Base-by-base conservation (phyloP, 2,329 filamentous ascomycete genomes). In the Setomelanomma holmii region DNA sequence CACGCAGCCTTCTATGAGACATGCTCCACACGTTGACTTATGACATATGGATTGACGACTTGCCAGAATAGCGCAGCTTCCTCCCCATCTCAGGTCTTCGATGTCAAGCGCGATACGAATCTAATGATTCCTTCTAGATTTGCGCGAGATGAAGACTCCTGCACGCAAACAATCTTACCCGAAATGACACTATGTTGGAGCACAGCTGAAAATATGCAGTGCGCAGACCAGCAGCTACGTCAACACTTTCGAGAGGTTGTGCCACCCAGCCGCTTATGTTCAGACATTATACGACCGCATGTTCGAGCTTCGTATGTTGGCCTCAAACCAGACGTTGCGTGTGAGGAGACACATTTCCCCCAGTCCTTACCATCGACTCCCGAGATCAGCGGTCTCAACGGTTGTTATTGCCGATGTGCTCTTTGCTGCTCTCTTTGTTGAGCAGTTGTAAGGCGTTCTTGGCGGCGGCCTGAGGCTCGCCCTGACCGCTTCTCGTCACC, bases 391-490 rank as follows among this genome's bases (percentile, higher is more conserved):
- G 16, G 12, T 16, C 11, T 7, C 34, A 36, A n/a, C 34, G 34
- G 34, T 16, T 7, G 14, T 36, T 17, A 11, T 17, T 17, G 12
- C 24, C 6, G 24, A 30, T 30, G 24, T 30, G 24, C 24, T 36
- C 34, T 36, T n/a, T 17, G 10, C 34, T 17, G 34, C 34, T 7
- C 34, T 36, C 38, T 19, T 49, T 30, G 22, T 22, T 21, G 21
- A 33, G 16, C 22, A 45, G 21, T 20, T 22, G 33, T 12, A 39
- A 38, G 48, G 58, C 53, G 41, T 45, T 49, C 24, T 40, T 27
- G 20, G 23, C 39, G 40, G 24, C 53, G 51, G 49, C 40, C 50
- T 54, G 48, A 50, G 51, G 41, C 48, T 49, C 45, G 59, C 56
- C 40, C 45, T 55, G 54, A 49, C 55, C 60, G 38, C 47, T 35